A percentile compares a stretch with the other conserved stretches of the same genome.
phyloP scores from a whole-genome alignment of 2,329 filamentous ascomycete genomes.

The Colletotrichum limetticola region DNA sequence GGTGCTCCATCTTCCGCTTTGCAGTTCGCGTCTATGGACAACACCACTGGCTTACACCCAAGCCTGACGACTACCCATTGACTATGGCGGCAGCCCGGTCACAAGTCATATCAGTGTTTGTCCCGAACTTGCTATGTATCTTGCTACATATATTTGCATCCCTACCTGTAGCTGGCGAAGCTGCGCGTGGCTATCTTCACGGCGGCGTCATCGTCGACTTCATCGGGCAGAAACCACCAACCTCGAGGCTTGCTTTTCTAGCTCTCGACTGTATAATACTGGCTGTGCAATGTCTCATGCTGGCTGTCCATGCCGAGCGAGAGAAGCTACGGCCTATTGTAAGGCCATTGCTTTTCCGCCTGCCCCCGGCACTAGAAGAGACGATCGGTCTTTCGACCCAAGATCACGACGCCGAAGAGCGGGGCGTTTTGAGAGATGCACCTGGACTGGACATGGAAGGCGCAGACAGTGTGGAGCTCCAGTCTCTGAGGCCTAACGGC shows the following conservation, averaged over 20 bases:
- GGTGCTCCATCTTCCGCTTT: slow-evolving; percentile 73
- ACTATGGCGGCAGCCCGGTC: slow-evolving; percentile 65
- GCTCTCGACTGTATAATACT: slow-evolving; percentile 67
- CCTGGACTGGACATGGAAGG: slow-evolving; percentile 49
- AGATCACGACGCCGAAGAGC: slow-evolving; percentile 67
- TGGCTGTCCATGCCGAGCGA: slow-evolving; percentile 70
- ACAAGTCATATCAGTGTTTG: slow-evolving; percentile 67
- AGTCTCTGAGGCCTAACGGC: slow-evolving; percentile 39
- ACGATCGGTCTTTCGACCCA: slow-evolving; percentile 44
- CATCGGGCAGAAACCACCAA: slow-evolving; percentile 72
- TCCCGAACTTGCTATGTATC: slow-evolving; percentile 70
- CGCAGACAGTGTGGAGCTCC: slow-evolving; percentile 58
- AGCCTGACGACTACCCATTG: slow-evolving; percentile 65
- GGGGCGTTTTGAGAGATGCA: slow-evolving; percentile 57
- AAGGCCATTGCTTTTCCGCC: slow-evolving; percentile 27
- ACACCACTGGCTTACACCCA: slow-evolving; percentile 72
- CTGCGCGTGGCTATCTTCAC: slow-evolving; percentile 72
- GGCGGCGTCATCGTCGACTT: slow-evolving; percentile 76
- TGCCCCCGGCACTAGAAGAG: slow-evolving; percentile 18
- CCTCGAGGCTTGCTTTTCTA: slow-evolving; percentile 65
- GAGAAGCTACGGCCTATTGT: slow-evolving; percentile 62
- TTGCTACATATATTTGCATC: slow-evolving; percentile 67
- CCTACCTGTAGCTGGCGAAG: slow-evolving; percentile 67
- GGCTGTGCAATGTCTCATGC: slow-evolving; percentile 70
- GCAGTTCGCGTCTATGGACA: slow-evolving; percentile 68